phyloP scores from a whole-genome alignment of 2,329 filamentous ascomycete genomes.

The Botrytis fabae region DNA sequence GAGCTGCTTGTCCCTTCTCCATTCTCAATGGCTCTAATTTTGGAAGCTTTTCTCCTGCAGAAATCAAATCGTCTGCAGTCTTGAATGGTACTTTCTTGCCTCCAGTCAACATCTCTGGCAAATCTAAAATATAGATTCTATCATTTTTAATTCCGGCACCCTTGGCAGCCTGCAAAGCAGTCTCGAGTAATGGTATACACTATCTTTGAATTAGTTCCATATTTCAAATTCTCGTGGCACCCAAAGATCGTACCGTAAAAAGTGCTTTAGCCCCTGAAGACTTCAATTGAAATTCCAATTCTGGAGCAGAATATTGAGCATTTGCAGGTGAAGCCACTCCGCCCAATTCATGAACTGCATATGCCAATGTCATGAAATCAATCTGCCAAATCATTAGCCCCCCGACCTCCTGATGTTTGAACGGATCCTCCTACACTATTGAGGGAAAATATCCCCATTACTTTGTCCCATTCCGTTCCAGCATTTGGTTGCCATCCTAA shows the following conservation, averaged over 20 bases:
- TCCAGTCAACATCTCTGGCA: slow-evolving; percentile 56
- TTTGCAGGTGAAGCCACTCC: slow-evolving; percentile 81
- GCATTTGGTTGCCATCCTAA: slow-evolving; percentile 69
- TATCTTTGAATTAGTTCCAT: background rate
- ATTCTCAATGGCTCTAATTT: slow-evolving; percentile 58
- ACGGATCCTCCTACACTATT: slow-evolving; percentile 62
- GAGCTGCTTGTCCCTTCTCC: slow-evolving; percentile 63
- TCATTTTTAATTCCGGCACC: slow-evolving; percentile 68
- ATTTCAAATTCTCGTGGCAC: slow-evolving; percentile 29
- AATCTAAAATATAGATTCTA: slow-evolving; percentile 70
- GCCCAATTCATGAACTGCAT: slow-evolving; percentile 73
- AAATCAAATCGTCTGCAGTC: slow-evolving; percentile 73
- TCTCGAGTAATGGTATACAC: slow-evolving; percentile 65
- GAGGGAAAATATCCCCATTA: slow-evolving; percentile 72
- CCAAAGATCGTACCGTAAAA: slow-evolving; percentile 71
- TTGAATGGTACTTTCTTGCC: slow-evolving; percentile 55
- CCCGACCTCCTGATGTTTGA: background rate
- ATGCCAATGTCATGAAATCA: slow-evolving; percentile 71
- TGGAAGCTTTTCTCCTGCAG: slow-evolving; percentile 56
- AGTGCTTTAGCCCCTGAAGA: slow-evolving; percentile 74
- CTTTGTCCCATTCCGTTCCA: slow-evolving; percentile 79
- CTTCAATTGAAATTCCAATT: slow-evolving; percentile 79
- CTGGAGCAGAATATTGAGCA: slow-evolving; percentile 77
- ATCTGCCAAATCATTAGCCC: slow-evolving; percentile 50
- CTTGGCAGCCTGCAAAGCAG: slow-evolving; percentile 66